Conservation (phyloP, 306 rosid genomes). For the Cucurbita maxima region DNA sequence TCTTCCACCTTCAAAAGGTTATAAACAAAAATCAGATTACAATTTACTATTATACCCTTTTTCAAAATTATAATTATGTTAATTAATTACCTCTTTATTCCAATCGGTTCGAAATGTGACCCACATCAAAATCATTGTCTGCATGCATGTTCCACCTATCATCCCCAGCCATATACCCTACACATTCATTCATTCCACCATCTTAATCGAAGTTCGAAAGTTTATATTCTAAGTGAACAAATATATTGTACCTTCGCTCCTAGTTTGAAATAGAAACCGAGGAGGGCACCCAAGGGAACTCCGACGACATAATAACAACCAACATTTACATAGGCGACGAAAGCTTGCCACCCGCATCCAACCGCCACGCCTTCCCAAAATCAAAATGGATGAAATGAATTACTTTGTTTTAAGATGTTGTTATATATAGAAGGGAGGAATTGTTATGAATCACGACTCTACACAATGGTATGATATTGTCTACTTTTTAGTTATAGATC, state of each 20-base stretch:
- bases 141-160: conserved; percentile 61
- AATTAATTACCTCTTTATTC: conserved; percentile 35
- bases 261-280: conserved; percentile 49
- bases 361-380: conserved; percentile 1
- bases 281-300: conserved; percentile 42
- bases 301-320: conserved; percentile 56
- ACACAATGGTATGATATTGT: no score
- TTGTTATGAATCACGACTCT: no score
- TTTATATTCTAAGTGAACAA: not conserved
- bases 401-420: not conserved
- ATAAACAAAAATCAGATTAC: no score
- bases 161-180: conserved; percentile 80
- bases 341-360: conserved; percentile 83
- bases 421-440: not conserved
- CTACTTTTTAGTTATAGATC: no score
- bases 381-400: not conserved
- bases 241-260: conserved; percentile 36
- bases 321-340: conserved; percentile 58
- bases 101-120: conserved; percentile 53
- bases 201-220: not conserved
- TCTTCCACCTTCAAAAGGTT: conserved; percentile 35
- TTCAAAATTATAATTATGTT: no score
- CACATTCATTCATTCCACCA: not conserved
- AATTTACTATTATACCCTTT: no score
- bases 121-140: conserved; percentile 50